phyloP scores from a whole-genome alignment of 1,284 basidiomycete species.

The Ceraceosorus bombacis region DNA sequence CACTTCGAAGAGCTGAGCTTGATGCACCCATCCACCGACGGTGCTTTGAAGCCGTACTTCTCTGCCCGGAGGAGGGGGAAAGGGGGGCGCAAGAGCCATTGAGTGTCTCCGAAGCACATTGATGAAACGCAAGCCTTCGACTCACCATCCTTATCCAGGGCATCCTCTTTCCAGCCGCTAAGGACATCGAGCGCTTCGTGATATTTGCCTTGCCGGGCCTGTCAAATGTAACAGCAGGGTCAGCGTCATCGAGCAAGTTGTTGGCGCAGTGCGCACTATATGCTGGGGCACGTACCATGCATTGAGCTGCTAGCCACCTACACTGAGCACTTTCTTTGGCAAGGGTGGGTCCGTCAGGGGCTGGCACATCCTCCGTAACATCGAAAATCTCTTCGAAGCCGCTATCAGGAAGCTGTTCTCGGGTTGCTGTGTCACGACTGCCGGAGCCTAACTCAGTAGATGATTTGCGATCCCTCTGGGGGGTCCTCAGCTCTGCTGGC shows the following conservation, averaged over 20 bases:
- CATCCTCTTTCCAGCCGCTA: slow-evolving; percentile 56
- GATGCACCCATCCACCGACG: slow-evolving; percentile 48
- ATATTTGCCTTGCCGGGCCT: slow-evolving; percentile 72
- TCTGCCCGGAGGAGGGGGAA: slow-evolving; percentile 2
- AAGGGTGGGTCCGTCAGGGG: slow-evolving; percentile 28
- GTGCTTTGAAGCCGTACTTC: slow-evolving; percentile 20
- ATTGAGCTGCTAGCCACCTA: slow-evolving; percentile 66
- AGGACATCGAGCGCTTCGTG: slow-evolving; percentile 85
- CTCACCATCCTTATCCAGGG: slow-evolving; percentile 53
- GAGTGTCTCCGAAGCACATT: not conserved
- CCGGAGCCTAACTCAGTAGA: not conserved
- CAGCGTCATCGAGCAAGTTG: too few species aligned
- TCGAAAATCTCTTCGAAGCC: slow-evolving; percentile 8
- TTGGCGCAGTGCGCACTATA: too few species aligned
- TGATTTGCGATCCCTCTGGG: not conserved
- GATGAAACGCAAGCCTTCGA: not conserved
- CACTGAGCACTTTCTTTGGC: slow-evolving; percentile 39
- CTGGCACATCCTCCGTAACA: slow-evolving; percentile 2
- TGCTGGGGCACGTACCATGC: slow-evolving; percentile 58
- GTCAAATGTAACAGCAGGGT: too few species aligned
- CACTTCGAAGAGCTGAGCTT: slow-evolving; percentile 58
- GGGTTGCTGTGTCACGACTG: not conserved
- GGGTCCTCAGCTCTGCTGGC: not conserved
- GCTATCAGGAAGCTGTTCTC: slow-evolving; percentile 7
- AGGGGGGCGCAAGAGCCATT: not conserved